Conservation (phyloP, 768 basidiomycete genomes). For the Myochromella boudieri region DNA sequence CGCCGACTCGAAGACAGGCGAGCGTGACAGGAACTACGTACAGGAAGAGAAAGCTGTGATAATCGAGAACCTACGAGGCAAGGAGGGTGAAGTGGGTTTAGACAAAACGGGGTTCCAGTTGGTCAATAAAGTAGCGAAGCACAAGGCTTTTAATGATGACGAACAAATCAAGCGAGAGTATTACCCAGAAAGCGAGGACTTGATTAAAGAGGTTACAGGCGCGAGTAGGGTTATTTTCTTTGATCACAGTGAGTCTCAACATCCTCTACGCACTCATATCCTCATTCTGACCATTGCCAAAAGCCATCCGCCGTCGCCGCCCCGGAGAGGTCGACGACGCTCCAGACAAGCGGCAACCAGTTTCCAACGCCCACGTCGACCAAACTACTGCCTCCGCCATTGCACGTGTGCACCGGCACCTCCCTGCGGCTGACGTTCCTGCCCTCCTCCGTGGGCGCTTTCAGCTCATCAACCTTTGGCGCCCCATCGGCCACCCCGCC, state of each 20-base stretch:
- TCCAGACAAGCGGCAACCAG: constrained; percentile 34
- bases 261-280: neutral
- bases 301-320: constrained; percentile 36
- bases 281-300: neutral
- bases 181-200: constrained; percentile 55
- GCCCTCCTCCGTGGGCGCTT: constrained; percentile 37
- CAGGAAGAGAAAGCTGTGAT: constrained; percentile 25
- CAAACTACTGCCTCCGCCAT: constrained; percentile 34
- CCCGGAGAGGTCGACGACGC: constrained; percentile 27
- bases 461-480: constrained; percentile 57
- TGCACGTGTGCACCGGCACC: constrained; percentile 37
- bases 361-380: constrained; percentile 38
- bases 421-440: constrained; percentile 34
- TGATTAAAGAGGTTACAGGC: constrained; percentile 57
- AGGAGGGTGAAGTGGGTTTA: constrained; percentile 40
- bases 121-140: constrained; percentile 30
- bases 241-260: constrained; percentile 50
- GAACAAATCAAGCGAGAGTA: constrained; percentile 50
- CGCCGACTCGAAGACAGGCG: constrained; percentile 19
- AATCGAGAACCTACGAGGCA: constrained; percentile 55
- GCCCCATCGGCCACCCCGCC: constrained; percentile 49
- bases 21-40: constrained; percentile 20
- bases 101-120: constrained; percentile 53
- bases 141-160: constrained; percentile 46
- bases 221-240: constrained; percentile 59